phyloP scores from a whole-genome alignment of 768 basidiomycete species.

The Lyophyllum shimeji region DNA sequence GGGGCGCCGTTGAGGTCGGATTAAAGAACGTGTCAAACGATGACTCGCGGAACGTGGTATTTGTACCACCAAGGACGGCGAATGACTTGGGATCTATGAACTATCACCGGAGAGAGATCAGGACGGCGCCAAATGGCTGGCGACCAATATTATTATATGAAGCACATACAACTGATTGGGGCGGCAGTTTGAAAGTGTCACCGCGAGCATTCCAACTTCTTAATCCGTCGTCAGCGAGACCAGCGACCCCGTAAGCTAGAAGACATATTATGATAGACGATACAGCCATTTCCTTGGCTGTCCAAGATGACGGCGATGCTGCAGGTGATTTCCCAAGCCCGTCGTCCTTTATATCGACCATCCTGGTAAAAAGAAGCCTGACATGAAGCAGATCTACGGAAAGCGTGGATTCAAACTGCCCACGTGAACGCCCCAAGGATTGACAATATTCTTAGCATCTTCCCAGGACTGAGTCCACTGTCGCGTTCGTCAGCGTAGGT shows the following conservation, averaged over 20 bases:
- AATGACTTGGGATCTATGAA: conserved; percentile 50
- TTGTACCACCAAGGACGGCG: conserved; percentile 45
- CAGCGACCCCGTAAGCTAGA: conserved; percentile 6
- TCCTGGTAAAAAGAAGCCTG: conserved; percentile 6
- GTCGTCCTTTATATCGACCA: conserved; percentile 3
- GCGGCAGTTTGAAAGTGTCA: conserved; percentile 21
- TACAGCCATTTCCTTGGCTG: not conserved
- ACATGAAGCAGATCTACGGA: not conserved
- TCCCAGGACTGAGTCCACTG: too few relatives aligned
- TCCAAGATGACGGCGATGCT: not conserved
- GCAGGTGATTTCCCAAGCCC: not conserved
- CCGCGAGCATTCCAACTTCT: not conserved
- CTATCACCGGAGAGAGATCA: conserved; percentile 28
- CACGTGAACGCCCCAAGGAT: not conserved
- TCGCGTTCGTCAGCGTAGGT: too few relatives aligned
- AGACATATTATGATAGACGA: conserved; percentile 1
- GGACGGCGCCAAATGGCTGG: not conserved
- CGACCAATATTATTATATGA: not conserved
- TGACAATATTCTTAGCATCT: not conserved
- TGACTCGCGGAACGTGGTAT: conserved; percentile 36
- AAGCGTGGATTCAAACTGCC: not conserved
- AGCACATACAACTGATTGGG: conserved; percentile 31
- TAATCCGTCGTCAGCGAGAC: conserved; percentile 1
- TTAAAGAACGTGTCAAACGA: conserved; percentile 50
- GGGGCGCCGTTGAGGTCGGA: conserved; percentile 59